Conservation (phyloP, 768 basidiomycete genomes). For the Candolleomyces eurysporus region DNA sequence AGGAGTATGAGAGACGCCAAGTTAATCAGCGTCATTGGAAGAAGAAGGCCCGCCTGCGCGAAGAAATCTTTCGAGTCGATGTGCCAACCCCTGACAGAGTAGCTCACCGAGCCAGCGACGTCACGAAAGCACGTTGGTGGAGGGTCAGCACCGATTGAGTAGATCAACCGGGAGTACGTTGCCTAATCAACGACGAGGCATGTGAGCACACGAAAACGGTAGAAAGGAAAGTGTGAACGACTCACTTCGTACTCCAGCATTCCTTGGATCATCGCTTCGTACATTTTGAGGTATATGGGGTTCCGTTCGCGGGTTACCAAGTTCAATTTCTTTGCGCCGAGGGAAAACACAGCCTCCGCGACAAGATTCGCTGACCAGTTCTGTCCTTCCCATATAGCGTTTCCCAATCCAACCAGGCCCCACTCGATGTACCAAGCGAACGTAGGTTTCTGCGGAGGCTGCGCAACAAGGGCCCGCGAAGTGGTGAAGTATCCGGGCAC, state of each 20-base stretch:
- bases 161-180: no score
- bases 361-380: neutral
- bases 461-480: neutral
- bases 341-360: slow-evolving; percentile 11
- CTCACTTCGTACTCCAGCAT: slow-evolving; percentile 13
- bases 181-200: no score
- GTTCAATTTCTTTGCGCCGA: slow-evolving; percentile 16
- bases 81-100: no score
- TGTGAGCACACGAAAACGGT: no score
- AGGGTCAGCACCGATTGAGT: no score
- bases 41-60: no score
- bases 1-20: no score
- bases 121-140: no score
- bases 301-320: slow-evolving; percentile 1
- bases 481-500: neutral
- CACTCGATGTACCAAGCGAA: slow-evolving; percentile 4
- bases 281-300: slow-evolving; percentile 13
- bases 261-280: slow-evolving; percentile 21
- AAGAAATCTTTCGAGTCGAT: no score
- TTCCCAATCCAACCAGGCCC: neutral
- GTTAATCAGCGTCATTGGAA: no score
- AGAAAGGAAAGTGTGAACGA: no score
- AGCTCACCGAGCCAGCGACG: no score
- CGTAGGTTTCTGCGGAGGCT: neutral
- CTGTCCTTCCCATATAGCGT: neutral